These are phyloP conservation scores for Pinus taeda DNA, from an alignment of 75 land plant species.

Conservation along the genomic window DNA sequence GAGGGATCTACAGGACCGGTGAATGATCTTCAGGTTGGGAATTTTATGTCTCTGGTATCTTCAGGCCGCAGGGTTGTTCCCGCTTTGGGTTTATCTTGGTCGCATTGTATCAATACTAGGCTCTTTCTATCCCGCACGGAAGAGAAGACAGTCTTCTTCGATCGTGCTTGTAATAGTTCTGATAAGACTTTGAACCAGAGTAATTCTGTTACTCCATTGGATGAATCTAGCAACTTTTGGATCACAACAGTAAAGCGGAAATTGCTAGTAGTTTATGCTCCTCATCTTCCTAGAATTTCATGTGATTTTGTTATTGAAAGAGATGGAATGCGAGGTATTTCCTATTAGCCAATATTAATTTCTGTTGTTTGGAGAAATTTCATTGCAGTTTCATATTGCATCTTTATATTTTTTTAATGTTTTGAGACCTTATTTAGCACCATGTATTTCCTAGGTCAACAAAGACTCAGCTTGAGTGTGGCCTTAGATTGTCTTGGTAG, in stretches of 20 bases:
- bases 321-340: constrained; percentile 60
- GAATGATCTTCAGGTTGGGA: constrained; percentile 37
- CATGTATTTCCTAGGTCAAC: background rate
- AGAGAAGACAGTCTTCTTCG: constrained; percentile 16
- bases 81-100: constrained; percentile 79
- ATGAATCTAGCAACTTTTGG: background rate
- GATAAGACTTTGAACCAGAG: background rate
- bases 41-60: constrained; percentile 34
- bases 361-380: background rate
- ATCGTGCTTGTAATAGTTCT: background rate
- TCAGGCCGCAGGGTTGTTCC: constrained; percentile 70
- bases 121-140: constrained; percentile 69
- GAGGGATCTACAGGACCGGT: constrained; percentile 11
- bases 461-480: background rate
- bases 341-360: background rate
- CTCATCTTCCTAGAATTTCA: constrained; percentile 66
- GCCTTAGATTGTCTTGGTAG: background rate
- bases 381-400: background rate
- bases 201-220: background rate
- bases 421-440: background rate
- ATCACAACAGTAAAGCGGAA: constrained; percentile 25
- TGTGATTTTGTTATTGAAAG: constrained; percentile 58
- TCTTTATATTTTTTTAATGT: background rate
- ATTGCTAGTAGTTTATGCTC: constrained; percentile 79
- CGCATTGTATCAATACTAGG: constrained; percentile 83